Percentiles rank a stretch among this genome's conserved stretches.
phyloP scores from a whole-genome alignment of 352 stramenopile genomes.

The Phytophthora gonapodyides region DNA sequence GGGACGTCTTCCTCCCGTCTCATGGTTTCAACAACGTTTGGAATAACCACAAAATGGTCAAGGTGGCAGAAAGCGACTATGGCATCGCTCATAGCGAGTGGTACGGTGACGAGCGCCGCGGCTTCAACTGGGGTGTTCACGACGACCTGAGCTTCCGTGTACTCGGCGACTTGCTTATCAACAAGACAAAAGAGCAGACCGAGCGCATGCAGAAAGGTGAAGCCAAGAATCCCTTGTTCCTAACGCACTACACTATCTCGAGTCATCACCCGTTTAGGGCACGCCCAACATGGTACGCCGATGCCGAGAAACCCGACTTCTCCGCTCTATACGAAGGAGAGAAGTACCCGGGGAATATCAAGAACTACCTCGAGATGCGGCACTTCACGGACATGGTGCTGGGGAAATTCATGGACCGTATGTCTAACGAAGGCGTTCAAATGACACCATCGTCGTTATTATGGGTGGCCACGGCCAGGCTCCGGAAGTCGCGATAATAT shows the following conservation, averaged over 20 bases:
- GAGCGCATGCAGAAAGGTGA: constrained; percentile 21
- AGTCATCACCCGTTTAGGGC: constrained; percentile 45
- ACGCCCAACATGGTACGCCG: constrained; percentile 45
- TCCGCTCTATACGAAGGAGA: constrained; percentile 49
- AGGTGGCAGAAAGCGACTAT: constrained; percentile 35
- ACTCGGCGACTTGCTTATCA: constrained; percentile 50
- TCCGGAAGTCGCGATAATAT: constrained; percentile 45
- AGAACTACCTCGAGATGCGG: constrained; percentile 56
- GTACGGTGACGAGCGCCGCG: constrained; percentile 17
- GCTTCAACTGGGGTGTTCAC: constrained; percentile 47
- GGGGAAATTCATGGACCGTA: constrained; percentile 56
- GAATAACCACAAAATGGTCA: constrained; percentile 39
- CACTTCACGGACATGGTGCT: constrained; percentile 64
- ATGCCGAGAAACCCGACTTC: constrained; percentile 54
- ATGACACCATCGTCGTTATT: constrained; percentile 66
- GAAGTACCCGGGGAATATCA: constrained; percentile 33
- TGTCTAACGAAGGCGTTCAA: constrained; percentile 46
- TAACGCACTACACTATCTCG: constrained; percentile 67
- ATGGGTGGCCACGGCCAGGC: constrained; percentile 56
- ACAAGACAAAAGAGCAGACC: constrained; percentile 43
- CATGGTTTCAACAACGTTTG: constrained; percentile 61
- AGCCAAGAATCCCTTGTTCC: constrained; percentile 46
- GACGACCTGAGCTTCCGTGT: constrained; percentile 55
- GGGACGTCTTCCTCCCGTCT: constrained; percentile 49
- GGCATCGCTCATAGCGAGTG: constrained; percentile 44